These are phyloP conservation scores for Starmerella cellae DNA, from an alignment of 805 yeast genomes.

Conservation along the genomic window DNA sequence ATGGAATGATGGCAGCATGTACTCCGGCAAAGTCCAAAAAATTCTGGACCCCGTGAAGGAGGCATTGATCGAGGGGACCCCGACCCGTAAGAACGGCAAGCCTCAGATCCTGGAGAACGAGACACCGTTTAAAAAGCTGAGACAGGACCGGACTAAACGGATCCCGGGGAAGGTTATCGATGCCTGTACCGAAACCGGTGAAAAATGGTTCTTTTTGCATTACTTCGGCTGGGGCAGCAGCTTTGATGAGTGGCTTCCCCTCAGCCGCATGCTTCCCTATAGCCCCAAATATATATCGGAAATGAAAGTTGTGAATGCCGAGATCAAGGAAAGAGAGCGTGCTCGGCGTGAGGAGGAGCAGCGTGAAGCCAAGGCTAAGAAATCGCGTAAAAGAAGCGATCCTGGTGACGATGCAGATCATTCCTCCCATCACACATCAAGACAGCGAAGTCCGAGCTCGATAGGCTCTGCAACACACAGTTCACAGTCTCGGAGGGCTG, in stretches of 20 bases:
- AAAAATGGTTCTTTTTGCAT: slow-evolving; percentile 54
- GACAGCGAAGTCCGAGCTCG: neutral
- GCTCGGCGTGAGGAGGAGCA: slow-evolving; percentile 16
- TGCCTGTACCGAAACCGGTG: slow-evolving; percentile 24
- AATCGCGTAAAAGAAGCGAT: neutral
- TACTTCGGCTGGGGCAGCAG: slow-evolving; percentile 91
- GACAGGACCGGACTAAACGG: slow-evolving; percentile 4
- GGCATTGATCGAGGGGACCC: slow-evolving; percentile 8
- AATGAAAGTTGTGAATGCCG: slow-evolving; percentile 46
- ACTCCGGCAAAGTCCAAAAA: slow-evolving; percentile 16
- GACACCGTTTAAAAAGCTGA: slow-evolving; percentile 21
- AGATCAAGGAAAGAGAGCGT: slow-evolving; percentile 28
- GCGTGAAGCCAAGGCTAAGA: slow-evolving; percentile 8
- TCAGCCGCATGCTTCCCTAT: slow-evolving; percentile 51
- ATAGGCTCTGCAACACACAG: neutral
- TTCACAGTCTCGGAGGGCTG: neutral
- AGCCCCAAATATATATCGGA: slow-evolving; percentile 54
- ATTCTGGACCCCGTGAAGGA: slow-evolving; percentile 15
- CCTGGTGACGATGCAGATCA: neutral
- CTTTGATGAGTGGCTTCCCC: slow-evolving; percentile 94
- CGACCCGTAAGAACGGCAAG: slow-evolving; percentile 8
- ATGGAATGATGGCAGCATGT: slow-evolving; percentile 20
- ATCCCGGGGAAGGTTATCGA: slow-evolving; percentile 6
- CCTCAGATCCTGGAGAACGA: slow-evolving; percentile 3
- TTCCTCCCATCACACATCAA: neutral